A percentile compares a stretch with the other conserved stretches of the same genome.
Conservation (phyloP, 2,329 filamentous ascomycete species). For the Corynespora cassiicola region DNA sequence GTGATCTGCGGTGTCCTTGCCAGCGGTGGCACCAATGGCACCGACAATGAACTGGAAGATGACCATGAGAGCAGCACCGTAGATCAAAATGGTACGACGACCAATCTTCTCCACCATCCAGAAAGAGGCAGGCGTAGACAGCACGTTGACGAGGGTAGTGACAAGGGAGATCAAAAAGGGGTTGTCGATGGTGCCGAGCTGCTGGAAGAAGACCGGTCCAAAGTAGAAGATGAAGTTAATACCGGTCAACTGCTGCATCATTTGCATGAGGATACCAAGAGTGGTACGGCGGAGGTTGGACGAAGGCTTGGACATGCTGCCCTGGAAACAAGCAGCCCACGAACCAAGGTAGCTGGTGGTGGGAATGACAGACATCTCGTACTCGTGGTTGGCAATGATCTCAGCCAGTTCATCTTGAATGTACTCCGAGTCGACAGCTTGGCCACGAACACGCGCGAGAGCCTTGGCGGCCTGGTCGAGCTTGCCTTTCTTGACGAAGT, state of each 20-base stretch:
- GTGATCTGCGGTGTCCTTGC: conserved; percentile 45
- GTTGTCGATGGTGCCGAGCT: conserved; percentile 73
- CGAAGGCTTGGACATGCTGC: conserved; percentile 56
- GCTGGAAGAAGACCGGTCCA: conserved; percentile 83
- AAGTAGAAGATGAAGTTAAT: conserved; percentile 84
- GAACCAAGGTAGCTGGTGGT: conserved; percentile 49
- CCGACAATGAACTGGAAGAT: conserved; percentile 87
- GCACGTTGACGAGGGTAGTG: conserved; percentile 88
- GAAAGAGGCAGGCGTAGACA: conserved; percentile 85
- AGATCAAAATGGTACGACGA: conserved; percentile 79
- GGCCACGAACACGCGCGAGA: conserved; percentile 76
- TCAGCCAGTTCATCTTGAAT: conserved; percentile 83
- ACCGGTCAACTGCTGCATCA: conserved; percentile 71
- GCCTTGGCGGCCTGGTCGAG: conserved; percentile 69
- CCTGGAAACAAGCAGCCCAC: conserved; percentile 72
- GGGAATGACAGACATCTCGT: conserved; percentile 69
- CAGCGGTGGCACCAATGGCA: conserved; percentile 61
- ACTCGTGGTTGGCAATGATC: conserved; percentile 91
- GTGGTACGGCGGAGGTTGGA: conserved; percentile 58
- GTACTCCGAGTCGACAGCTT: conserved; percentile 75
- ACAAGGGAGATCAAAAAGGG: conserved; percentile 84
- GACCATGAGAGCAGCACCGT: conserved; percentile 81
- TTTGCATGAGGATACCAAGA: conserved; percentile 56
- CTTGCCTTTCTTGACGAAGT: conserved; percentile 79
- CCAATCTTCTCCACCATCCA: conserved; percentile 82